Evolutionary conservation across 257 asterid species (phyloP), one percentile per base, ranked within the genome.

Genomic region (Nicotiana tomentosiformis): DNA sequence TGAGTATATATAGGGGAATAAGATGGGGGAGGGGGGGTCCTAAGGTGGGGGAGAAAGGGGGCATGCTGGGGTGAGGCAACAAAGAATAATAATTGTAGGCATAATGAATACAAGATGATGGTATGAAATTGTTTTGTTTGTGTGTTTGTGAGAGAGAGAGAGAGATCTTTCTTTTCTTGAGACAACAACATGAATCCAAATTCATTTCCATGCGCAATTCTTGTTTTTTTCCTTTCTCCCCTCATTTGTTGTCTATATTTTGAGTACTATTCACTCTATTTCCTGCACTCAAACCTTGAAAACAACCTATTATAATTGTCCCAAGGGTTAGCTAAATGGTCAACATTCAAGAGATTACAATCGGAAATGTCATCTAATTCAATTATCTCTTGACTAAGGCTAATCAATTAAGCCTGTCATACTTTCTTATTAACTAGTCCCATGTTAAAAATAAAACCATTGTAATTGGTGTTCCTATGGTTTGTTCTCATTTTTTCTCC

Each of bases 91-190:
- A 90, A 91, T 91, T 92, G 95, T 84, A 84, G 90, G 95, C 96
- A 94, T 88, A 92, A 95, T 93, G 95, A 92, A 95, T 90, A 87
- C 86, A 92, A 91, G 93, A 95, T 95, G 95, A 92, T 91, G 92
- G 91, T 87, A 84, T 56, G 6, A 16, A 32, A 57, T 49, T 66
- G 66, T 6, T 64, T 49, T 66, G 60, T n/a, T 51, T 81, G 32
- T 55, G 83, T 57, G n/a, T 74, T 77, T 37, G 65, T 14, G 30
- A 17, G 29, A 60, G 14, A n/a, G 7, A 9, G 10, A 26, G 55
- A 29, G 86, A 84, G 82, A 86, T 86, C 89, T 89, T 88, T 87
- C 89, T 77, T 81, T 84, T 35, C 3, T 67, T 7, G 76, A 86
- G 89, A 91, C 91, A 89, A 83, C 81, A 87, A 91, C 85, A 92